A percentile compares a stretch with the other conserved stretches of the same genome.
Conservation (phyloP, 1,139 yeast genomes). For the Yamadazyma spencermartinsiae region DNA sequence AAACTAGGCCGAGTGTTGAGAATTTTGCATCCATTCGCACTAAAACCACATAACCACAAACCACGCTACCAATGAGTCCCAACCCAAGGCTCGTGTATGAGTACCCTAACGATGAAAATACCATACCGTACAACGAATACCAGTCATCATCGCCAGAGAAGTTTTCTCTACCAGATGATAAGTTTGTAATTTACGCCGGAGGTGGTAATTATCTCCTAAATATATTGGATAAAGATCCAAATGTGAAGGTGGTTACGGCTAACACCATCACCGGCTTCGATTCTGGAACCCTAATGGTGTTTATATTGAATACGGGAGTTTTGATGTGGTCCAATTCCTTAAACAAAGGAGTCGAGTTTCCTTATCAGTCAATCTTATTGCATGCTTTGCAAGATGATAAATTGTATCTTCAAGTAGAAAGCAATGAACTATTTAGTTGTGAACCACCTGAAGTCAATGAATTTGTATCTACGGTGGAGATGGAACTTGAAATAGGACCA, state of each 20-base stretch:
- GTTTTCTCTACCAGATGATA: conserved; percentile 41
- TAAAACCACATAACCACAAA: no score
- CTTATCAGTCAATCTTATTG: conserved; percentile 39
- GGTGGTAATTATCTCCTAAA: conserved; percentile 23
- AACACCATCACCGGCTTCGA: conserved; percentile 10
- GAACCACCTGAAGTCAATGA: background rate
- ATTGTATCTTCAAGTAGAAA: conserved; percentile 36
- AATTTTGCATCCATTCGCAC: no score
- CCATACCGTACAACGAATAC: conserved; percentile 34
- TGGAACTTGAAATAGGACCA: conserved; percentile 4
- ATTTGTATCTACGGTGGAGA: conserved; percentile 10
- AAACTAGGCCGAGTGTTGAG: no score
- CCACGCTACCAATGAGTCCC: conserved; percentile 17
- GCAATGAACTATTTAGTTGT: conserved; percentile 18
- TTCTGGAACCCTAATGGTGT: conserved; percentile 23
- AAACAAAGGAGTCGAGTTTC: conserved; percentile 38
- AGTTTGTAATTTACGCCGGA: conserved; percentile 44
- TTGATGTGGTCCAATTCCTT: conserved; percentile 35
- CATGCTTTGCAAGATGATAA: conserved; percentile 35
- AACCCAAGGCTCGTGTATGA: conserved; percentile 28
- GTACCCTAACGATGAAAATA: conserved; percentile 44
- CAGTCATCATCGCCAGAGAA: conserved; percentile 43
- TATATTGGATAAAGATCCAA: conserved; percentile 20
- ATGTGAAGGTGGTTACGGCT: conserved; percentile 16
- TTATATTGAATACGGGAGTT: conserved; percentile 40